phyloP scores from a whole-genome alignment of 495 filamentous ascomycete species.

The Penicillium lagena region DNA sequence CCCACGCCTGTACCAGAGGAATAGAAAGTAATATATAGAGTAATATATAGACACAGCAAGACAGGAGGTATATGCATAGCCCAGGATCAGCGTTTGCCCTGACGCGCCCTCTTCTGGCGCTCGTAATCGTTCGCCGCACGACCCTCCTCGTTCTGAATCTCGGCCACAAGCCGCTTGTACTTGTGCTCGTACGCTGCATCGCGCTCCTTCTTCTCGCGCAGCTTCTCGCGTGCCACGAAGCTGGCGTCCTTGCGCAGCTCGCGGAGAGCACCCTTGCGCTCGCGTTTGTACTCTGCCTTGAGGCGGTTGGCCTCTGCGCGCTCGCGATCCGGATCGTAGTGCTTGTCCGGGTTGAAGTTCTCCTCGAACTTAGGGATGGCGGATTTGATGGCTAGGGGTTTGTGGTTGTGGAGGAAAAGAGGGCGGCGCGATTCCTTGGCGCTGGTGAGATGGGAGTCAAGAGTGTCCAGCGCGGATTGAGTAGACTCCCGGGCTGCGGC shows the following conservation, averaged over 20 bases:
- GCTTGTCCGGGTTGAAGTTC: constrained; percentile 84
- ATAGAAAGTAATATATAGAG: no score
- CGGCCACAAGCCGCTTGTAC: constrained; percentile 82
- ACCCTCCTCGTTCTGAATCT: constrained; percentile 93
- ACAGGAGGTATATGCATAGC: no score
- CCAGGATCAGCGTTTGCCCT: constrained; percentile 47
- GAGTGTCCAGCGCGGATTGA: constrained; percentile 27
- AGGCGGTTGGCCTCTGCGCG: constrained; percentile 76
- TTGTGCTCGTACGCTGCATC: constrained; percentile 91
- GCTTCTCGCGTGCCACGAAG: constrained; percentile 82
- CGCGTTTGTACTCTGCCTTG: constrained; percentile 83
- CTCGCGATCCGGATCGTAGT: constrained; percentile 90
- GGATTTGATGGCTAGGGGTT: constrained; percentile 78
- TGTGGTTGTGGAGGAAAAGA: constrained; percentile 83
- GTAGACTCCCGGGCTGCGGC: constrained; percentile 26
- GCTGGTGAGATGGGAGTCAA: constrained; percentile 44
- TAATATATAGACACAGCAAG: no score
- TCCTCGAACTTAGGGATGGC: constrained; percentile 96
- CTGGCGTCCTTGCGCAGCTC: constrained; percentile 91
- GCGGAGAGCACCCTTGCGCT: constrained; percentile 89
- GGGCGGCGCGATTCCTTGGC: constrained; percentile 63
- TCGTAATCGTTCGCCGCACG: constrained; percentile 82
- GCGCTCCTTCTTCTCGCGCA: constrained; percentile 85
- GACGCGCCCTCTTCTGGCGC: constrained; percentile 65
- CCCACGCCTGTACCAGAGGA: no score